Conservation (phyloP, 306 rosid genomes). For the Acmispon strigosus region DNA sequence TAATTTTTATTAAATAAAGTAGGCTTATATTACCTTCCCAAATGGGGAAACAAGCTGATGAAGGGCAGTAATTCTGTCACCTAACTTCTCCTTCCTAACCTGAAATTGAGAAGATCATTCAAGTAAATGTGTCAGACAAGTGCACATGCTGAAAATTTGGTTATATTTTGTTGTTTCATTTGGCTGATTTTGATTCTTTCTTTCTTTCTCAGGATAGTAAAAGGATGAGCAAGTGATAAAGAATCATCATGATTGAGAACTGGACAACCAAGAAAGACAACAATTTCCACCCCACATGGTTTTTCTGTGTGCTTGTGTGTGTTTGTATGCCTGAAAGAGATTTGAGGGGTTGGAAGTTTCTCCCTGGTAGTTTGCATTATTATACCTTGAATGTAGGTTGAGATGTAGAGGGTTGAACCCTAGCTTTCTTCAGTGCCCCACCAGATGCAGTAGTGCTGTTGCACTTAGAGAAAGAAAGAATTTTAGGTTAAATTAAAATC, state of each 20-base stretch:
- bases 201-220: conserved; percentile 14
- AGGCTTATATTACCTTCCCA: conserved; percentile 67
- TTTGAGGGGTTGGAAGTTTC: conserved; percentile 34
- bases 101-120: conserved; percentile 31
- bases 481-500: neutral
- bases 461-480: conserved; percentile 37
- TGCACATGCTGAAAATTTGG: conserved; percentile 32
- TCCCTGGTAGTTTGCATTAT: conserved; percentile 19
- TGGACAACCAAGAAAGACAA: conserved; percentile 88
- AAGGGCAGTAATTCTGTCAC: conserved; percentile 96
- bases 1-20: neutral
- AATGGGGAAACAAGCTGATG: conserved; percentile 99
- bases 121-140: conserved; percentile 14
- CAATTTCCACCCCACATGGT: conserved; percentile 34
- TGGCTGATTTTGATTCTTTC: conserved; percentile 16
- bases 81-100: conserved; percentile 99
- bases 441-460: conserved; percentile 73
- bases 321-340: conserved; percentile 23
- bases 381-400: conserved; percentile 90
- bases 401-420: conserved; percentile 78
- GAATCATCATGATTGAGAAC: conserved; percentile 48
- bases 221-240: conserved; percentile 22
- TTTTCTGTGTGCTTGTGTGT: conserved; percentile 30
- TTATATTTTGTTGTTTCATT: conserved; percentile 29
- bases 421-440: conserved; percentile 89